Conservation (phyloP, 495 filamentous ascomycete species). For the Lophium mytilinum region DNA sequence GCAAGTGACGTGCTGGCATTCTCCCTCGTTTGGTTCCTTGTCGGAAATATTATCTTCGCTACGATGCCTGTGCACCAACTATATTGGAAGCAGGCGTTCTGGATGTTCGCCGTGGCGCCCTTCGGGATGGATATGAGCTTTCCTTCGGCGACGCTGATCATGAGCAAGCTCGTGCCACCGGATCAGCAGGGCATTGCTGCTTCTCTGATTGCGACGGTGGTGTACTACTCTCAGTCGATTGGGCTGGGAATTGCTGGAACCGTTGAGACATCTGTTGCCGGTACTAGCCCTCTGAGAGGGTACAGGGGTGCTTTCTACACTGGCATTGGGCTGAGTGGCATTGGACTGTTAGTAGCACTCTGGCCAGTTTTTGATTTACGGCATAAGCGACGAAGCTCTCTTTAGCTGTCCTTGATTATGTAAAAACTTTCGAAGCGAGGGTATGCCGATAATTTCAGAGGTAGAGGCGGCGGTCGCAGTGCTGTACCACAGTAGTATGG, state of each 20-base stretch:
- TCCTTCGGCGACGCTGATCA: slow-evolving; percentile 47
- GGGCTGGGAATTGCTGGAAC: slow-evolving; percentile 58
- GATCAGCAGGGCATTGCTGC: slow-evolving; percentile 57
- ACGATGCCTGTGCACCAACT: slow-evolving; percentile 40
- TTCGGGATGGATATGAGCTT: slow-evolving; percentile 57
- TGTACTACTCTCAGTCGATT: slow-evolving; percentile 57
- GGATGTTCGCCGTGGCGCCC: slow-evolving; percentile 45
- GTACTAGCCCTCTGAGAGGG: slow-evolving; percentile 39
- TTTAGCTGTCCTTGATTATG: too few species aligned
- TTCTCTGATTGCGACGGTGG: slow-evolving; percentile 50
- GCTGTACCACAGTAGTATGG: too few species aligned
- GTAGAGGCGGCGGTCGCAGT: too few species aligned
- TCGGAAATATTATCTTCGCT: slow-evolving; percentile 36
- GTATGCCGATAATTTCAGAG: too few species aligned
- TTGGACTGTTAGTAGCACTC: slow-evolving; percentile 42
- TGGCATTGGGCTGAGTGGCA: slow-evolving; percentile 43
- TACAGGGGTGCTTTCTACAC: slow-evolving; percentile 52
- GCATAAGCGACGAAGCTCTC: too few species aligned
- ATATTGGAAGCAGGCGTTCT: slow-evolving; percentile 55
- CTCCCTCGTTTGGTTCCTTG: slow-evolving; percentile 35
- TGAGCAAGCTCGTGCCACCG: slow-evolving; percentile 46
- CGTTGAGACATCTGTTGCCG: slow-evolving; percentile 46
- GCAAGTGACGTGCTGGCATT: slow-evolving; percentile 42
- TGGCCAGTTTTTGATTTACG: too few species aligned
- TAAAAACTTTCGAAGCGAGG: too few species aligned